These are phyloP conservation scores for Picochlorum sp. DNA, from an alignment of 139 green algal genomes.

Conservation along the genomic window DNA sequence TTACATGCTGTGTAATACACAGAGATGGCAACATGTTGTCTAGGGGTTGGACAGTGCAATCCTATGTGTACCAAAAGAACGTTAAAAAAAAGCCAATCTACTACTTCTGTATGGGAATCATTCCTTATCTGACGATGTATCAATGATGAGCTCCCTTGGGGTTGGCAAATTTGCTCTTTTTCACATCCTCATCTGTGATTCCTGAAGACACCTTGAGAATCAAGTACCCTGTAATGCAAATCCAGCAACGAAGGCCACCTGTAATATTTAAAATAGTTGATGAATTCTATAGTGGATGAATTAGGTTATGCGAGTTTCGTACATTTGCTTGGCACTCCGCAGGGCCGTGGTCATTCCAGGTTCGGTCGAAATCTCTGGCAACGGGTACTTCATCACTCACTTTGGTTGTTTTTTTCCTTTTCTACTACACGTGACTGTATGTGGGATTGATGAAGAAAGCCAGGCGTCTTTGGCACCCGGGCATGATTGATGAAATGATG, in stretches of 20 bases:
- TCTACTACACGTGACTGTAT: too few species aligned
- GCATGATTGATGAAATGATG: too few species aligned
- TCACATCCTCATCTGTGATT: conserved; percentile 23
- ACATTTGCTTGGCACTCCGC: conserved; percentile 31
- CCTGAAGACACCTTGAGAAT: conserved; percentile 27
- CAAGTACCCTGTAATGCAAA: conserved; percentile 29
- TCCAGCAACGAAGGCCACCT: conserved; percentile 44
- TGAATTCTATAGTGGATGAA: neutral
- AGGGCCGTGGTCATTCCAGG: conserved; percentile 14
- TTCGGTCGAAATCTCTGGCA: conserved; percentile 21
- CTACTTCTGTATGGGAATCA: too few species aligned
- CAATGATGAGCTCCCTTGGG: conserved; percentile 18
- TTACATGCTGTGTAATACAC: too few species aligned
- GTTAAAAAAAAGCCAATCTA: too few species aligned
- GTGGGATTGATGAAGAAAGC: too few species aligned
- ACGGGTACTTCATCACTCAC: conserved; percentile 12
- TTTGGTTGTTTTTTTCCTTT: too few species aligned
- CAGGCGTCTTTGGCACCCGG: too few species aligned
- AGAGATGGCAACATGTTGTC: too few species aligned
- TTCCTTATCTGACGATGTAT: neutral
- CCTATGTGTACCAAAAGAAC: too few species aligned
- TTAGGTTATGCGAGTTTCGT: neutral
- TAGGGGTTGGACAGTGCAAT: too few species aligned
- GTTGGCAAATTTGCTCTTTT: conserved; percentile 35
- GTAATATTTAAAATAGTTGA: neutral